Percentiles rank a stretch among this genome's conserved stretches.
phyloP scores from a whole-genome alignment of 495 filamentous ascomycete species.

The Bacidia gigantensis region DNA sequence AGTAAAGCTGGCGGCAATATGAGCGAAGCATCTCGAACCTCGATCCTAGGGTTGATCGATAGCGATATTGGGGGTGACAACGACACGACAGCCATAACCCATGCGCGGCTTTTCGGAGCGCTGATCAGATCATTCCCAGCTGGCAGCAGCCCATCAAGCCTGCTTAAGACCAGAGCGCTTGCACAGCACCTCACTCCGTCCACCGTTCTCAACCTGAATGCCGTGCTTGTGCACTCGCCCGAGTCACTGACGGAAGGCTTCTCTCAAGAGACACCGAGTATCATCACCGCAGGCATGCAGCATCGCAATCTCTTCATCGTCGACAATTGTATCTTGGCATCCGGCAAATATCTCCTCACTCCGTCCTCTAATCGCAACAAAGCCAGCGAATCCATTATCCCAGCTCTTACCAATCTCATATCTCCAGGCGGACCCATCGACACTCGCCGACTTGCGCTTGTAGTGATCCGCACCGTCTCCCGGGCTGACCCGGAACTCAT shows the following conservation, averaged over 20 bases:
- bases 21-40: slow-evolving; percentile 72
- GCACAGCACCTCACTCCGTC: slow-evolving; percentile 51
- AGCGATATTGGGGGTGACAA: slow-evolving; percentile 63
- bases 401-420: slow-evolving; percentile 58
- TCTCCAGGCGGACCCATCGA: slow-evolving; percentile 63
- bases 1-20: slow-evolving; percentile 89
- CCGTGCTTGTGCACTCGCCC: slow-evolving; percentile 69
- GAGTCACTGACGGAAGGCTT: slow-evolving; percentile 50
- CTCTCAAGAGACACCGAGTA: slow-evolving; percentile 51
- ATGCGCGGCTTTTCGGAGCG: slow-evolving; percentile 76
- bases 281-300: slow-evolving; percentile 69
- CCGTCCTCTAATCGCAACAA: slow-evolving; percentile 35
- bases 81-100: slow-evolving; percentile 61
- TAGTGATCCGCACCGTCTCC: slow-evolving; percentile 72
- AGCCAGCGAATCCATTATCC: slow-evolving; percentile 61
- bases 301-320: slow-evolving; percentile 66
- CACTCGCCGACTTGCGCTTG: slow-evolving; percentile 76
- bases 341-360: slow-evolving; percentile 83
- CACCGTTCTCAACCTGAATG: slow-evolving; percentile 74
- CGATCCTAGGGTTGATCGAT: slow-evolving; percentile 78
- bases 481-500: slow-evolving; percentile 63
- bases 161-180: slow-evolving; percentile 73
- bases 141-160: slow-evolving; percentile 41
- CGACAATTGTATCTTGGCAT: slow-evolving; percentile 81
- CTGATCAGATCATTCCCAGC: slow-evolving; percentile 68